phyloP scores from a whole-genome alignment of 2,329 filamentous ascomycete genomes.

The Zymoseptoria pseudotritici region DNA sequence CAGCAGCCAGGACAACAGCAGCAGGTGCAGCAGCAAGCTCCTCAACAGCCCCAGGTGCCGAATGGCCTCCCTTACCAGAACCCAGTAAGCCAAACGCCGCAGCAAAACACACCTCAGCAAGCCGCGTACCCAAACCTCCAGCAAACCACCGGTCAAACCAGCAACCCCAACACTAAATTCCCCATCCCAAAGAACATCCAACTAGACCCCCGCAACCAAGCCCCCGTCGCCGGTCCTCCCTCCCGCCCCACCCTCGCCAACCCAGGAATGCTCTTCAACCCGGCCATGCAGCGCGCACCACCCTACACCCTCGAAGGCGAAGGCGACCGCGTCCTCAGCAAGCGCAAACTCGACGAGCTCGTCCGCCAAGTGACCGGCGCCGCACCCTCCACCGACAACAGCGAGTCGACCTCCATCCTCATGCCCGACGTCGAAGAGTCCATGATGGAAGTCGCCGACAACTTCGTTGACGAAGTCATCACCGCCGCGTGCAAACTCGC shows the following conservation, averaged over 20 bases:
- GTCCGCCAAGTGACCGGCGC: slow-evolving; percentile 88
- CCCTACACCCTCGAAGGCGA: slow-evolving; percentile 84
- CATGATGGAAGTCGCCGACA: slow-evolving; percentile 80
- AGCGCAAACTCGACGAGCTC: slow-evolving; percentile 94
- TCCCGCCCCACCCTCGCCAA: slow-evolving; percentile 80
- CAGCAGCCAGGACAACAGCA: slow-evolving; percentile 14
- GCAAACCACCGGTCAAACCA: slow-evolving; percentile 17
- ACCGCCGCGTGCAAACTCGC: slow-evolving; percentile 81
- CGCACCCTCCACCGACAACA: slow-evolving; percentile 58
- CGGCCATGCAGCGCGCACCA: slow-evolving; percentile 72
- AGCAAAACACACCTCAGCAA: slow-evolving; percentile 17
- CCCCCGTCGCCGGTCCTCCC: slow-evolving; percentile 64
- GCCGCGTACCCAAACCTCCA: slow-evolving; percentile 19
- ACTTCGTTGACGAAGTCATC: slow-evolving; percentile 89
- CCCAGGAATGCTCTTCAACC: slow-evolving; percentile 78
- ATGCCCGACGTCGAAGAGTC: slow-evolving; percentile 96
- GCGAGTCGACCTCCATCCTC: slow-evolving; percentile 54
- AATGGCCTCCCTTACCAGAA: slow-evolving; percentile 20
- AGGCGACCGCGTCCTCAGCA: slow-evolving; percentile 87
- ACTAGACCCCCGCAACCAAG: slow-evolving; percentile 61
- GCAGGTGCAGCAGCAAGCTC: slow-evolving; percentile 9
- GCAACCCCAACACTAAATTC: slow-evolving; percentile 55
- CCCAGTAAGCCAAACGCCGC: slow-evolving; percentile 11
- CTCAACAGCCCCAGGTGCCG: slow-evolving; percentile 16
- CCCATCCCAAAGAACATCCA: slow-evolving; percentile 77